These are phyloP conservation scores for Pythium grandisporangium DNA, from an alignment of 352 stramenopile genomes.

Conservation along the genomic window DNA sequence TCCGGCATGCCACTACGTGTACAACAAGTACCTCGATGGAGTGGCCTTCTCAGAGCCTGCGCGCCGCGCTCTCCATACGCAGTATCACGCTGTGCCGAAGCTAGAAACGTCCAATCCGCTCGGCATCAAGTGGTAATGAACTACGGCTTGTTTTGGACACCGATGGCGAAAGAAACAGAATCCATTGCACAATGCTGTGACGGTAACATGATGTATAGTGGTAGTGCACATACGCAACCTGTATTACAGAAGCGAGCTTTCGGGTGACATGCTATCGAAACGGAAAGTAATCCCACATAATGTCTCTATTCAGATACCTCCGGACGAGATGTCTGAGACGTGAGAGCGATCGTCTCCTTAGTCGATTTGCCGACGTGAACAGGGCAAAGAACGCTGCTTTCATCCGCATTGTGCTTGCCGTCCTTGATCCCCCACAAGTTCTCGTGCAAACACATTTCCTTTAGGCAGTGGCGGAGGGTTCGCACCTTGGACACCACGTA, in stretches of 20 bases:
- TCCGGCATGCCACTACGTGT: constrained; percentile 66
- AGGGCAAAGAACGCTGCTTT: constrained; percentile 70
- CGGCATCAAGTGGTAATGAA: constrained; percentile 78
- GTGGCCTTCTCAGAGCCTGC: constrained; percentile 66
- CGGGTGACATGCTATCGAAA: neutral
- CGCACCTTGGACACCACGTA: constrained; percentile 62
- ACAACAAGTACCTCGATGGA: constrained; percentile 72
- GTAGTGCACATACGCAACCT: constrained; percentile 8
- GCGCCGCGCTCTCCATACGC: constrained; percentile 54
- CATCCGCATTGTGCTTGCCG: constrained; percentile 53
- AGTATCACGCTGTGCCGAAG: constrained; percentile 80
- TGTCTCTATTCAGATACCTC: too few species aligned
- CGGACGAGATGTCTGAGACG: constrained; percentile 32
- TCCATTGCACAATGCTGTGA: too few species aligned
- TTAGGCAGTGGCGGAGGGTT: constrained; percentile 49
- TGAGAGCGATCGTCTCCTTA: constrained; percentile 60
- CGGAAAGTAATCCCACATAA: constrained; percentile 4
- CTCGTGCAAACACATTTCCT: constrained; percentile 80
- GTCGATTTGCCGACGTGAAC: constrained; percentile 61
- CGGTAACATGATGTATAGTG: too few species aligned
- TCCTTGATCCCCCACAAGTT: constrained; percentile 76
- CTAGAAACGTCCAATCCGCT: constrained; percentile 78
- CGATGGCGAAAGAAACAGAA: too few species aligned
- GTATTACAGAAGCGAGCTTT: constrained; percentile 12
- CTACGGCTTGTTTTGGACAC: too few species aligned